Percentiles rank a stretch among this genome's conserved stretches.
Conservation (phyloP, 441 rosid genomes). For the Raphanus hybrid region DNA sequence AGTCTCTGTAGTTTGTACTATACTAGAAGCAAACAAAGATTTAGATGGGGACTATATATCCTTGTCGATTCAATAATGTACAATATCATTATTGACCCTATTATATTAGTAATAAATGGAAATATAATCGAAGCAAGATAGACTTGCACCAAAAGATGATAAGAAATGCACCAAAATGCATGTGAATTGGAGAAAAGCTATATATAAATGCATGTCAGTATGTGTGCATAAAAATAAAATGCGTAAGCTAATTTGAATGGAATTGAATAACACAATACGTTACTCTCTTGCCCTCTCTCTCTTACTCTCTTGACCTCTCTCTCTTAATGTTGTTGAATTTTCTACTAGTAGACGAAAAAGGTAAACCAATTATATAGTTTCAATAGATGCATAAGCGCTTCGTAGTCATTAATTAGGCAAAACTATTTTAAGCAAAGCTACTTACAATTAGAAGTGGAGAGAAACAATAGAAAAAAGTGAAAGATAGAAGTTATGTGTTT, state of each 20-base stretch:
- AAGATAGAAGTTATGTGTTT: constrained; percentile 32
- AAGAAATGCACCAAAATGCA: not conserved
- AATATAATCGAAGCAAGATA: constrained; percentile 3
- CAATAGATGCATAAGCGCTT: not conserved
- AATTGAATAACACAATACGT: not conserved
- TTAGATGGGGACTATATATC: constrained; percentile 32
- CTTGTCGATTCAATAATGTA: constrained; percentile 37
- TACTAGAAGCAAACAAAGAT: constrained; percentile 29
- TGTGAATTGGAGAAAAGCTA: not conserved
- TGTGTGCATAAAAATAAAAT: not conserved
- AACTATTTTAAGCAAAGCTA: too few relatives aligned
- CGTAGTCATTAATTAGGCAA: not conserved
- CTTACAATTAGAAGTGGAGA: too few relatives aligned
- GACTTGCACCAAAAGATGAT: constrained; percentile 4
- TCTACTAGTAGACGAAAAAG: not conserved
- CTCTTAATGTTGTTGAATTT: not conserved
- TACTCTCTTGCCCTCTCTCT: not conserved
- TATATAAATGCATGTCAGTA: not conserved
- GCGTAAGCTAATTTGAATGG: not conserved
- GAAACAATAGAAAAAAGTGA: constrained; percentile 14
- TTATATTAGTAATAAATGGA: constrained; percentile 7
- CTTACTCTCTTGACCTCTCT: not conserved
- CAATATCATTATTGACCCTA: constrained; percentile 13
- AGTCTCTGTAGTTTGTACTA: constrained; percentile 11
- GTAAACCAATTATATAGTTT: not conserved